phyloP scores from a whole-genome alignment of 2,329 filamentous ascomycete genomes.

The Verticillium albo-atrum region DNA sequence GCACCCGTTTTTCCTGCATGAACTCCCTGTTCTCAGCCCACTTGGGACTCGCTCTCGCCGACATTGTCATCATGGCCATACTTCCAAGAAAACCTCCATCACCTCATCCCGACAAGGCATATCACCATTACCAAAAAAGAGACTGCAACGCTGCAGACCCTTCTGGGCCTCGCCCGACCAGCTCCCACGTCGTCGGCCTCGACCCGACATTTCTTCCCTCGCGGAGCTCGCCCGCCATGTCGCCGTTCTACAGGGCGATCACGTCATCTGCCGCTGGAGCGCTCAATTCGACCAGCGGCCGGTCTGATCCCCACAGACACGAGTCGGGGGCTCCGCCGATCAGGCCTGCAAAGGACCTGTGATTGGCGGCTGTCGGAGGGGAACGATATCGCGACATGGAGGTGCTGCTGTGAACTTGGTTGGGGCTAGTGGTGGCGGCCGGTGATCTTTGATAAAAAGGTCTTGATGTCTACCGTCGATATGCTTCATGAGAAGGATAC shows the following conservation, averaged over 20 bases:
- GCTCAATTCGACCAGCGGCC: background rate
- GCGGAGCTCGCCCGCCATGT: background rate
- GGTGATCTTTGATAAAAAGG: background rate
- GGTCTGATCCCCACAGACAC: background rate
- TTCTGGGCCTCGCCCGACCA: background rate
- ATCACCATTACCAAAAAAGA: background rate
- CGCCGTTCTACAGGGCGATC: background rate
- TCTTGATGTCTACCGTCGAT: background rate
- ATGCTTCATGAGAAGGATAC: background rate
- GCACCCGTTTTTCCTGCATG: background rate
- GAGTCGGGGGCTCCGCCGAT: background rate
- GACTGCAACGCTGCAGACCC: background rate
- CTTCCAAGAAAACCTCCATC: background rate
- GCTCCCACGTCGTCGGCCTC: background rate
- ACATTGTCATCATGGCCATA: background rate
- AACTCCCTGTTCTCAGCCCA: background rate
- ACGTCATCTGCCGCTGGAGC: background rate
- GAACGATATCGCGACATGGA: background rate
- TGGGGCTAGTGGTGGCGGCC: background rate
- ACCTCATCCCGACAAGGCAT: background rate
- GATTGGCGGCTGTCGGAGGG: background rate
- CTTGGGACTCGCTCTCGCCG: background rate
- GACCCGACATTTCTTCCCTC: background rate
- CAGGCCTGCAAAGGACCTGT: background rate
- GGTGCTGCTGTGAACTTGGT: background rate